Base-by-base conservation (phyloP, 2,329 filamentous ascomycete genomes). In the Alternaria tenuissima region DNA sequence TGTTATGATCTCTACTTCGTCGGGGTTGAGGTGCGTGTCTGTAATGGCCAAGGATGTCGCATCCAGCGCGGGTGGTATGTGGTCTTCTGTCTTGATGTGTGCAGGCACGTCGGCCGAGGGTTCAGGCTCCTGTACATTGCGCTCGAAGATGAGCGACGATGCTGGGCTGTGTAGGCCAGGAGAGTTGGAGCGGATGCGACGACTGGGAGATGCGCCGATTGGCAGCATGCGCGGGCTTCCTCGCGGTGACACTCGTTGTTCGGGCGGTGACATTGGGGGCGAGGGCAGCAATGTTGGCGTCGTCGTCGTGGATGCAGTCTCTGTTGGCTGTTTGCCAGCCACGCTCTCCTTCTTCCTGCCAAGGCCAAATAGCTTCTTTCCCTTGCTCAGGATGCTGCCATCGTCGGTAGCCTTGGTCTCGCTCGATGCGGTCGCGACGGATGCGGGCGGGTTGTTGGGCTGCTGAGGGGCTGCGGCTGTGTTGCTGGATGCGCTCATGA, bases 11-110 rank as follows among this genome's bases (percentile, higher is more conserved):
- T 97, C 93, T 55, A 98, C 94, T 24, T 89, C 87, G 76, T 97
- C 93, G 5, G 93, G 93, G 76, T 95, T 90, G 52, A 97, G 85
- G 58, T 89, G 89, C 67, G 88, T 84, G 79, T 97, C 93, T 12
- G 94, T 97, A 72, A 98, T 97, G 58, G 94, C 93, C 71, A 94
- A 88, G 42, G 93, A 96, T 3, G 93, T 94, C 52, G 94, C 94
- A 76, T 97, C 93, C 48, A 98, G 85, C 12, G 96, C 94, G 0
- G 94, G 87, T 7, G 94, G 94, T 68, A 98, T 97, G 76, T 94
- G 88, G 80, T 98, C 94, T 78, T 98, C 94, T 7, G 93, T 97
- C 70, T 94, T 89, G 71, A 98, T 96, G 75, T 98, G 94, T 7
- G 91, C 89, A 3, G 94, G 94, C 63, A 97, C 95, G n/a, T 92